Evolutionary conservation across 441 rosid genomes (phyloP), one percentile per base, ranked within the genome.

Genomic region (Kokia cookei): DNA sequence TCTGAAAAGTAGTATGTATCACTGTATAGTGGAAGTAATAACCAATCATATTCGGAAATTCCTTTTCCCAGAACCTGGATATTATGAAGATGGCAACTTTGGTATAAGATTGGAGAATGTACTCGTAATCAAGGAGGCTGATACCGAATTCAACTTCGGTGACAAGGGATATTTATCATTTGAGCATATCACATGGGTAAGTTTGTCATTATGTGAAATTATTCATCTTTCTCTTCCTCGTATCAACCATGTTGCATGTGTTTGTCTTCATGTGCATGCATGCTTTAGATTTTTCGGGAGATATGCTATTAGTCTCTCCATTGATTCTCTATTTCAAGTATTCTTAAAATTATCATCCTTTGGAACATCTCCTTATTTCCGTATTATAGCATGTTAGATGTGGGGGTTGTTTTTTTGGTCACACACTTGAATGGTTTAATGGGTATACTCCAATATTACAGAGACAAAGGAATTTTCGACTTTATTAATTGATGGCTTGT

Each of bases 181-280:
- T 27, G 99, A 95, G 85, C 98, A 95, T 68, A 95, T 93, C 82
- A 95, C 99, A 43, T 93, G 98, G 99, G 99, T 95, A 87, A 80
- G 89, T 76, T 55, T 11, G 26, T 69, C 5, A 40, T 72, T 4
- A n/a, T 67, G 51, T 67, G 24, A 59, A 22, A 26, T 40, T 60
- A 19, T 59, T 75, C 14, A 62, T 4, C 53, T 45, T 10, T 1
- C 53, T 65, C 17, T 45, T 42, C 32, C 27, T 59, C 42, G 9
- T 12, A 15, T 19, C 47, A 24, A 5, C 32, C 24, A 66, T 14
- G 43, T 17, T 64, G 1, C 55, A 35, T 50, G n/a, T 19, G 19
- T 5, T 27, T 62, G 22, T 19, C 14, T n/a, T 5, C 24, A 3
- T 19, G 35, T 17, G 48, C 6, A 5, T 11, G 6, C 7, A 22